Evolutionary conservation across 495 filamentous ascomycete genomes (phyloP).

Genomic region (Penicillium tannophilum): DNA sequence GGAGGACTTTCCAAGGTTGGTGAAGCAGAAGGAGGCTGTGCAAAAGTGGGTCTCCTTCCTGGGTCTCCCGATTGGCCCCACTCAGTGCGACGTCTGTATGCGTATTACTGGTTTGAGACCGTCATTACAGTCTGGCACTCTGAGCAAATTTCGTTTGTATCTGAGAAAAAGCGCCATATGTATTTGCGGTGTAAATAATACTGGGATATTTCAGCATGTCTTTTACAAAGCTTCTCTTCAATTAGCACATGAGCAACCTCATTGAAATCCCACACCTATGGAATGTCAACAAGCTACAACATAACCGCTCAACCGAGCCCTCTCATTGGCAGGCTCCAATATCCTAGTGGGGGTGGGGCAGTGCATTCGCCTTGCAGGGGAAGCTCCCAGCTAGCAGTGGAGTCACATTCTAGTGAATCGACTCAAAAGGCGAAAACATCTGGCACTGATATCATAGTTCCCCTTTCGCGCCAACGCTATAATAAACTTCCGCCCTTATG

Average conservation of each 20-base stretch:
- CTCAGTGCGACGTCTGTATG: constrained; percentile 11
- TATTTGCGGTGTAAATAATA: neutral
- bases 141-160: neutral
- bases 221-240: neutral
- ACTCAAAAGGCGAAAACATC: neutral
- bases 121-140: constrained; percentile 10
- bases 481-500: constrained; percentile 15
- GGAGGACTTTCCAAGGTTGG: constrained; percentile 28
- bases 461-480: neutral
- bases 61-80: constrained; percentile 25
- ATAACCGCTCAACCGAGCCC: constrained; percentile 2
- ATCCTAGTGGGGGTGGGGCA: constrained; percentile 30
- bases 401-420: constrained; percentile 10
- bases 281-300: constrained; percentile 16
- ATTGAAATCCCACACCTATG: neutral
- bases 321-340: constrained; percentile 20
- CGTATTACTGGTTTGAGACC: constrained; percentile 23
- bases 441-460: constrained; percentile 20
- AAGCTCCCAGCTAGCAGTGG: constrained; percentile 28
- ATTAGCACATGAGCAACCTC: neutral
- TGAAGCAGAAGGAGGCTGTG: constrained; percentile 35
- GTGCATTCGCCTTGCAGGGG: constrained; percentile 32
- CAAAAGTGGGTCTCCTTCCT: constrained; percentile 33
- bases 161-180: neutral
- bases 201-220: neutral